Evolutionary conservation across 129 eudicot genomes (phyloP), one percentile per base, ranked within the genome.

Genomic region (Chrysanthemum lavandulifolium): DNA sequence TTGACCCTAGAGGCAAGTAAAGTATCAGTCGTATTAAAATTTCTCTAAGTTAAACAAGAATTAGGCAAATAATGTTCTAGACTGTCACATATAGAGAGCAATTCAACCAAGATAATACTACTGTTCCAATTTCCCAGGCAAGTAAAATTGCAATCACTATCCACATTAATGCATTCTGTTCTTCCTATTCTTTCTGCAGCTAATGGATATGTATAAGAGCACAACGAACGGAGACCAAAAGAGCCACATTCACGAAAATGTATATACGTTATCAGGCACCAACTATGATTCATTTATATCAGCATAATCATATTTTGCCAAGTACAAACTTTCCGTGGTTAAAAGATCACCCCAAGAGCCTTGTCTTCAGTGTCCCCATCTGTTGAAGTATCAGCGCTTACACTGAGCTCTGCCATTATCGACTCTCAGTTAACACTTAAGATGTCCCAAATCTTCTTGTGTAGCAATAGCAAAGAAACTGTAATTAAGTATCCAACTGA

Each of bases 311-410:
- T n/a, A 53, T 13, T 18, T n/a, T 52, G 57, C 57, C 14, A 4
- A 53, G 58, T 53, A 19, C 18, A 9, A 16, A 54, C 15, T 5
- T 75, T 59, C 0, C 43, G 50, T 23, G 59, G 72, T 67, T 57
- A 60, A 73, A 68, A 23, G n/a, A 56, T 75, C 61, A 83, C 83
- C 74, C 79, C 77, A 60, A 79, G 31, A 50, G 81, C 80, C 72
- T 80, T 76, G 67, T 81, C 85, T 74, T 78, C 85, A 53, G 96
- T 89, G 67, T 86, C 92, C 8, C 86, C 96, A 63, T 89, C 96
- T 15, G 90, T 86, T 10, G 96, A 85, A 73, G 82, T 67, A 86
- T 83, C 87, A 58, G 92, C 83, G 85, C 81, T 85, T 52, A 88
- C 82, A 76, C 96, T 87, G 80, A 80, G 85, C 18, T 82, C 86